Conservation (phyloP, 108 stramenopile genomes). For the Pseudonitzschia multistriata region DNA sequence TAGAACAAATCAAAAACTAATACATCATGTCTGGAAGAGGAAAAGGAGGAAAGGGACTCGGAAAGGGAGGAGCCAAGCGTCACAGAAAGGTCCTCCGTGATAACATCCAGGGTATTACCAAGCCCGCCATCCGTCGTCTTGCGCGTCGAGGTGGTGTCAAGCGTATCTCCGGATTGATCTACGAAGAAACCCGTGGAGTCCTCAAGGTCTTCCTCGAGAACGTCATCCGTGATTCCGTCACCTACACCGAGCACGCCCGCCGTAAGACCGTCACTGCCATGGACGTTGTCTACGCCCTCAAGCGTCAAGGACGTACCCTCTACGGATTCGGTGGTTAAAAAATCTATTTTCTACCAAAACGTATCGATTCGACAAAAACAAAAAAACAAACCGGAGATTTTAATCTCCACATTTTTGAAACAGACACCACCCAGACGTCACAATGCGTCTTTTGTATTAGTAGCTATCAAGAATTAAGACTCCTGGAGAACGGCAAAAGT, state of each 20-base stretch:
- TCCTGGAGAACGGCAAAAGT: too few relatives aligned
- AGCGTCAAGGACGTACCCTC: conserved; percentile 97
- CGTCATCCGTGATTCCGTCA: conserved; percentile 86
- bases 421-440: background rate
- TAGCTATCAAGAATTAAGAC: too few relatives aligned
- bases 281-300: conserved; percentile 96
- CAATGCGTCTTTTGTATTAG: too few relatives aligned
- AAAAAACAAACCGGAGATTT: conserved; percentile 29
- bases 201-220: conserved; percentile 91
- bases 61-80: conserved; percentile 96
- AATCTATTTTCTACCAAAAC: background rate
- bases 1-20: conserved; percentile 24
- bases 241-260: conserved; percentile 93
- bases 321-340: conserved; percentile 96
- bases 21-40: conserved; percentile 75
- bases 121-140: conserved; percentile 98
- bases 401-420: conserved; percentile 23
- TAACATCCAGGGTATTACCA: conserved; percentile 99
- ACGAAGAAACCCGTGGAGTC: conserved; percentile 93
- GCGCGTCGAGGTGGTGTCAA: conserved; percentile 99
- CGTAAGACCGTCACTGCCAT: conserved; percentile 92
- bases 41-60: conserved; percentile 90
- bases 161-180: conserved; percentile 99
- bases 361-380: background rate
- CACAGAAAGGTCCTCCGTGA: conserved; percentile 97